These are phyloP conservation scores for Apiospora marii DNA, from an alignment of 2,329 filamentous ascomycete species.

Conservation along the genomic window DNA sequence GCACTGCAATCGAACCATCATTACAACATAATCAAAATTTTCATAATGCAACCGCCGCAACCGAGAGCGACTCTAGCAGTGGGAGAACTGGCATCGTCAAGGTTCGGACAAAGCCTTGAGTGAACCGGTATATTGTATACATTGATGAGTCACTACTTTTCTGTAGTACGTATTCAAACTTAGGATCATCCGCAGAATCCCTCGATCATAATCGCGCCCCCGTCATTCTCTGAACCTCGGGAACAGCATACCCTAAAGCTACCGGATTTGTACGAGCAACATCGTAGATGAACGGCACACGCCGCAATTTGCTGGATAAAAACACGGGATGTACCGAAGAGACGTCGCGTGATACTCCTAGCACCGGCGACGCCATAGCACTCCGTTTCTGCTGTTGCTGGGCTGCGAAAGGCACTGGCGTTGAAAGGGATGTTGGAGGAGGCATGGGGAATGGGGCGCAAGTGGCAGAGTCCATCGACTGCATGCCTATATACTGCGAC, in stretches of 20 bases:
- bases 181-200: background rate
- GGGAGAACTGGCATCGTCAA: background rate
- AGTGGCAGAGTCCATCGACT: background rate
- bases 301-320: slow-evolving; percentile 71
- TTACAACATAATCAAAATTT: background rate
- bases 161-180: background rate
- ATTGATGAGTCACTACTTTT: background rate
- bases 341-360: slow-evolving; percentile 47
- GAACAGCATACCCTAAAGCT: slow-evolving; percentile 68
- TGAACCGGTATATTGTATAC: background rate
- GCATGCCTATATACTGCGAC: background rate
- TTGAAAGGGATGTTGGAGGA: background rate
- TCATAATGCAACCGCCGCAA: too few species aligned
- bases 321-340: slow-evolving; percentile 77
- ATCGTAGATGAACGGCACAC: slow-evolving; percentile 53
- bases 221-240: slow-evolving; percentile 48
- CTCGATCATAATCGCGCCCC: slow-evolving; percentile 30
- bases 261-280: slow-evolving; percentile 55
- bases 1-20: slow-evolving; percentile 13
- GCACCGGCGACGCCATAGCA: background rate
- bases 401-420: background rate
- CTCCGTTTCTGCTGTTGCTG: background rate
- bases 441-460: background rate
- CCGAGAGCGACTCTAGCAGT: background rate
- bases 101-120: background rate